phyloP scores from a whole-genome alignment of 441 rosid species.

The Brassica hybrid region DNA sequence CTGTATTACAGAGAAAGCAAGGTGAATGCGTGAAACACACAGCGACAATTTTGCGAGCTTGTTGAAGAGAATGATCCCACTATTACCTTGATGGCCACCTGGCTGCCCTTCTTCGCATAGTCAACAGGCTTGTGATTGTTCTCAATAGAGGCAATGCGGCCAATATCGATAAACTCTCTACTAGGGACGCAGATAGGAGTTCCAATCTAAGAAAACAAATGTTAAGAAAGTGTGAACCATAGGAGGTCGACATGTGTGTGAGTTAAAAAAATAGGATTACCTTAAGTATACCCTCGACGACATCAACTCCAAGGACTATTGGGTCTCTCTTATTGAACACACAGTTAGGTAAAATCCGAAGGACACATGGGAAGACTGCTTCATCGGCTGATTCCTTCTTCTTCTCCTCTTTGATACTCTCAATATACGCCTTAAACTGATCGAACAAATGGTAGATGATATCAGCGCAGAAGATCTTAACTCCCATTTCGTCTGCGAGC shows the following conservation, averaged over 20 bases:
- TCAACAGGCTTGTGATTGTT: constrained; percentile 85
- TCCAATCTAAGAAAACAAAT: constrained; percentile 59
- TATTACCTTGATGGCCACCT: constrained; percentile 90
- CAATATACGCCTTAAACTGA: constrained; percentile 90
- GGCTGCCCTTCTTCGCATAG: constrained; percentile 79
- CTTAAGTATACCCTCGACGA: constrained; percentile 81
- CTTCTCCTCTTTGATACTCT: constrained; percentile 86
- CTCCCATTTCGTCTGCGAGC: constrained; percentile 85
- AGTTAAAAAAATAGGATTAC: constrained; percentile 48
- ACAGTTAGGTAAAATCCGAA: constrained; percentile 76
- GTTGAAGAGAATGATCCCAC: constrained; percentile 16
- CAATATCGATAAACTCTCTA: constrained; percentile 84
- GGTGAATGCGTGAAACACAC: not conserved
- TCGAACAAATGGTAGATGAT: constrained; percentile 94
- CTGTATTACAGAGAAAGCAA: constrained; percentile 42
- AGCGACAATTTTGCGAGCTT: not conserved
- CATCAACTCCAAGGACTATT: constrained; percentile 90
- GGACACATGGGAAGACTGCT: constrained; percentile 94
- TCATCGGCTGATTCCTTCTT: constrained; percentile 65
- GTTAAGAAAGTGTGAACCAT: constrained; percentile 9
- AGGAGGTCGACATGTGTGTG: not conserved
- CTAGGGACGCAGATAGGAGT: constrained; percentile 89
- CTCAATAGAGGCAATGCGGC: constrained; percentile 87
- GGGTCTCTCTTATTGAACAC: constrained; percentile 93
- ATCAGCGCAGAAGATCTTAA: constrained; percentile 91